Percentiles rank a stretch among this genome's conserved stretches.
These are phyloP conservation scores for Aspergillus steynii DNA, from an alignment of 495 filamentous ascomycete genomes.

Conservation along the genomic window DNA sequence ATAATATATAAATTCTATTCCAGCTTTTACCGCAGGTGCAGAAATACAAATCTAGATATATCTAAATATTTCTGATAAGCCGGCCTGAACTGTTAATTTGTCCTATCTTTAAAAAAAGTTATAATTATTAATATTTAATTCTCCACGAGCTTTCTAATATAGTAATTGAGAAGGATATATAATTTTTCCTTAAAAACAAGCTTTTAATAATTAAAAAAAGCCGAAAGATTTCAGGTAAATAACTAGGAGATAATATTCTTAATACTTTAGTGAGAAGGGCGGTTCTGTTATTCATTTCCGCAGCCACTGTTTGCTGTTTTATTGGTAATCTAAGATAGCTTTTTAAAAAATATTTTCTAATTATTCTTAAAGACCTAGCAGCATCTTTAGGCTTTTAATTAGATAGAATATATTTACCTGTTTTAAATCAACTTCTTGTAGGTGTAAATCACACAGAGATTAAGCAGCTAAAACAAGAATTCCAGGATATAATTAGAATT, in stretches of 20 bases:
- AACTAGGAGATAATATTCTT: conserved; percentile 37
- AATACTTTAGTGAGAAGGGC: conserved; percentile 17
- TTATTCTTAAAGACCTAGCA: conserved; percentile 19
- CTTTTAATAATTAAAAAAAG: conserved; percentile 19
- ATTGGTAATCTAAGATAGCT: conserved; percentile 20
- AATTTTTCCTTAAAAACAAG: conserved; percentile 21
- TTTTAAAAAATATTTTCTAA: conserved; percentile 16
- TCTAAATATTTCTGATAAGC: conserved; percentile 38
- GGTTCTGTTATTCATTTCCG: conserved; percentile 35
- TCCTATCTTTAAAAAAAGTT: conserved; percentile 20
- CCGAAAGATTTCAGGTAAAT: conserved; percentile 25
- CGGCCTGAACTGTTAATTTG: conserved; percentile 50
- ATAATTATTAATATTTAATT: conserved; percentile 19
- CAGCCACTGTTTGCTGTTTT: conserved; percentile 31
- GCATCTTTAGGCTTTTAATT: conserved; percentile 16
- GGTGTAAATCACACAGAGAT: conserved; percentile 9
- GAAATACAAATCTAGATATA: conserved; percentile 10
- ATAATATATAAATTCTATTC: conserved; percentile 42
- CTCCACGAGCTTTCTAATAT: conserved; percentile 24
- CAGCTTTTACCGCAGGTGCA: conserved; percentile 30
- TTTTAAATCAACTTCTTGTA: conserved; percentile 27
- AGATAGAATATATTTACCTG: conserved; percentile 30
- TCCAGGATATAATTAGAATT: conserved; percentile 26
- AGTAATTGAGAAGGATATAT: conserved; percentile 31
- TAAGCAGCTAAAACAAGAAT: conserved; percentile 22